Percentiles rank a stretch among this genome's conserved stretches.
These are phyloP conservation scores for Clitocybe nebularis DNA, from an alignment of 1,284 basidiomycete species.

Conservation along the genomic window DNA sequence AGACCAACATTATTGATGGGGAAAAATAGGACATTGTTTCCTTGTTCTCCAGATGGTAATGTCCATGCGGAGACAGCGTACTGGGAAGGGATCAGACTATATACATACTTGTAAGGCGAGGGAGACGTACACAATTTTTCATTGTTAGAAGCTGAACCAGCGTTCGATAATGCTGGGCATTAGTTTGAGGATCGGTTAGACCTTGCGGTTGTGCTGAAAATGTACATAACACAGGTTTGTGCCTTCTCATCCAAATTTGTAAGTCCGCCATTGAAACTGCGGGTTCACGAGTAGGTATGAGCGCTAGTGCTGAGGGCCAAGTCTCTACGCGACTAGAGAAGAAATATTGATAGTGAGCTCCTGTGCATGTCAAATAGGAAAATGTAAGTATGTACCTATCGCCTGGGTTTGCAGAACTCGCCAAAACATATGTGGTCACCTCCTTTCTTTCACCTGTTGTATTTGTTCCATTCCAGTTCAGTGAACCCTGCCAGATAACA, in stretches of 20 bases:
- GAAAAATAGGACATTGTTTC: constrained; percentile 52
- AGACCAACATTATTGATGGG: constrained; percentile 32
- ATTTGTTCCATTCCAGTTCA: constrained; percentile 46
- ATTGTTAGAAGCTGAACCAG: constrained; percentile 39
- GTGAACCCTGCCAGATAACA: constrained; percentile 46
- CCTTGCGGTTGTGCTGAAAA: constrained; percentile 26
- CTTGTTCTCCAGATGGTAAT: constrained; percentile 36
- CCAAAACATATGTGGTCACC: constrained; percentile 39
- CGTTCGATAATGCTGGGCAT: constrained; percentile 36
- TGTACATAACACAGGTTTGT: constrained; percentile 32
- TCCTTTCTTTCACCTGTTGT: constrained; percentile 40
- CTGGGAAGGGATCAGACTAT: constrained; percentile 27
- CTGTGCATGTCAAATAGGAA: background rate
- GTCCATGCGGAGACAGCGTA: constrained; percentile 56
- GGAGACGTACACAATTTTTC: constrained; percentile 40
- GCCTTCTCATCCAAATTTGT: constrained; percentile 44
- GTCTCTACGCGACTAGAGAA: constrained; percentile 45
- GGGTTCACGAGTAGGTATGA: constrained; percentile 41
- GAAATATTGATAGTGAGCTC: constrained; percentile 10
- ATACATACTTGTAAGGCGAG: background rate
- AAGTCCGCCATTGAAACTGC: constrained; percentile 38
- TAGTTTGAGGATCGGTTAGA: constrained; percentile 25
- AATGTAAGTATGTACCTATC: constrained; percentile 29
- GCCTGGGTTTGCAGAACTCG: constrained; percentile 20
- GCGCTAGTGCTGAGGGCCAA: constrained; percentile 49